Evolutionary conservation across 2,329 filamentous ascomycete species (phyloP).

Genomic region (Cladobotryum protrusum): DNA sequence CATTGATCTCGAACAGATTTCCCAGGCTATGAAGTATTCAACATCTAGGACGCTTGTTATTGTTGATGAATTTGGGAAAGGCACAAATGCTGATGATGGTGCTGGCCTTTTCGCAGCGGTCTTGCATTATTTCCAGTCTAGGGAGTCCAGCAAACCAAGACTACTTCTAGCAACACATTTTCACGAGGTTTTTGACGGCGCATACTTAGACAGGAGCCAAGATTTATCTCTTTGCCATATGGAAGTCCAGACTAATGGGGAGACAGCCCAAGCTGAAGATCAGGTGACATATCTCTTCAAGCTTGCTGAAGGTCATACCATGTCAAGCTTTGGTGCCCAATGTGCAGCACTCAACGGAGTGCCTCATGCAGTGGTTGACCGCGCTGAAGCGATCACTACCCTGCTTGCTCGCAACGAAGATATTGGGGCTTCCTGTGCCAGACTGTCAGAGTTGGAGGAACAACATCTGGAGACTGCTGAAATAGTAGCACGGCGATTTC

Average conservation of each 20-base stretch:
- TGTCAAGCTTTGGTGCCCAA: conserved; percentile 75
- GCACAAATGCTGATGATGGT: conserved; percentile 52
- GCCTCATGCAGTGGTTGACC: conserved; percentile 60
- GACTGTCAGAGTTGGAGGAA: conserved; percentile 57
- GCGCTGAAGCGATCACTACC: conserved; percentile 67
- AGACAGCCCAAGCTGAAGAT: conserved; percentile 46
- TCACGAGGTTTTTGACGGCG: conserved; percentile 66
- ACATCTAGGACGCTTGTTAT: conserved; percentile 74
- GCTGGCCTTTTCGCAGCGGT: conserved; percentile 53
- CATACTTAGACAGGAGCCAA: conserved; percentile 45
- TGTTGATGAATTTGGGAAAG: conserved; percentile 85
- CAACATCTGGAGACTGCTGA: conserved; percentile 64
- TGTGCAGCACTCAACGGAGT: conserved; percentile 88
- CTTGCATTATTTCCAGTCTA: conserved; percentile 48
- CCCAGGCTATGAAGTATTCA: conserved; percentile 66
- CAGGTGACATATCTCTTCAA: conserved; percentile 72
- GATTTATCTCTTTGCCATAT: conserved; percentile 61
- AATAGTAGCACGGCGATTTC: conserved; percentile 50
- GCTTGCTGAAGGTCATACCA: conserved; percentile 59
- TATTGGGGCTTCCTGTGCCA: conserved; percentile 64
- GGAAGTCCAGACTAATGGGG: conserved; percentile 57
- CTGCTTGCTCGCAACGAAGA: conserved; percentile 64
- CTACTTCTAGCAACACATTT: conserved; percentile 58
- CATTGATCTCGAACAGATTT: conserved; percentile 82
- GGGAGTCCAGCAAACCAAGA: conserved; percentile 44